Base-by-base conservation (phyloP, 108 stramenopile species). In the Ochromonas danica region DNA sequence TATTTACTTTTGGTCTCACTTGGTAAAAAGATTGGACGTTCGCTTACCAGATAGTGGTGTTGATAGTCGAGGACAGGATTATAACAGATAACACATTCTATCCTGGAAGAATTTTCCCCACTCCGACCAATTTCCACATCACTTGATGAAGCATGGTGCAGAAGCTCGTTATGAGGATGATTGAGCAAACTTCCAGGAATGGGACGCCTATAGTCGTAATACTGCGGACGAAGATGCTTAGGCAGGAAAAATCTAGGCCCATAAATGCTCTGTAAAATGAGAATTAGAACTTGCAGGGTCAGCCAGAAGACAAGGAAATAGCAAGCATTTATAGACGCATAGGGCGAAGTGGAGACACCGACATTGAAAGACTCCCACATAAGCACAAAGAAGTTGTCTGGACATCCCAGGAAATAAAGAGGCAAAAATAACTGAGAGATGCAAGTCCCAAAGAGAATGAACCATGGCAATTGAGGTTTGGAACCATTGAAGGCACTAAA, bases 171-270 rank as follows among this genome's bases (percentile, higher is more conserved):
- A n/a, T n/a, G n/a, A n/a, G n/a, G n/a, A n/a, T n/a, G n/a, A n/a
- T n/a, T n/a, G n/a, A n/a, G n/a, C n/a, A n/a, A n/a, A n/a, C n/a
- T n/a, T n/a, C n/a, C 42, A 93, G 85, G 93, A 60, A 97, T 90
- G 51, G 93, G 92, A 61, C 96, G 92, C 80, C 82, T 87, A 85
- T 95, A 97, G 78, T 97, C 92, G 79, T 91, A 97, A 78, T 94
- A 93, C 1, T 92, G 93, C 0, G 96, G 96, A 39, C 95, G 79
- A 77, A 94, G 94, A 72, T 87, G 83, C 25, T 90, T 88, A 36
- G 96, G 96, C 40, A 97, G 93, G 89, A 95, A 93, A 61, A 92
- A 95, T n/a, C 93, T 85, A 33, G 96, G 90, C 10, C 94, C 94
- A 80, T 89, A 92, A 63, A 89, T 88, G 0, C 81, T 79, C 87